Base-by-base conservation (phyloP, 2,329 filamentous ascomycete genomes). In the Ophiostoma populinum region DNA sequence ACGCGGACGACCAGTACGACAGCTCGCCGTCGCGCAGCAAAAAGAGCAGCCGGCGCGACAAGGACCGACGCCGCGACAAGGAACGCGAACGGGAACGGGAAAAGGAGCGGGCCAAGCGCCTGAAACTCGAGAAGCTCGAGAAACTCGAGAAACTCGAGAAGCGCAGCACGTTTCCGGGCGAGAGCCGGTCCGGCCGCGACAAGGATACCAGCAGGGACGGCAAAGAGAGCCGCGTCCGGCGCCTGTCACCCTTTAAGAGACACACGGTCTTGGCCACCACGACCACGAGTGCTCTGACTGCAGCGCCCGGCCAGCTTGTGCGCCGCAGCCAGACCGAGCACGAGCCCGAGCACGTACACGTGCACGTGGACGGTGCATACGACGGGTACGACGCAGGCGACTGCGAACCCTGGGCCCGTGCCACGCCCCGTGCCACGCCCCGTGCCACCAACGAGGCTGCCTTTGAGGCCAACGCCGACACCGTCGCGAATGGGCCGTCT, bases 381-480 rank as follows among this genome's bases (percentile, higher is more conserved):
- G 20, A 31, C 11, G 9, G 16, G 15, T 34, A 21, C 9, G 31
- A 34, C 30, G 13, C 12, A 11, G 31, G 32, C 26, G 24, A 21
- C 29, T 20, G 29, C 22, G 39, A 24, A 21, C 32, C 24, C 16
- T 26, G 27, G 35, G 19, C 30, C 38, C n/a, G n/a, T n/a, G n/a
- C n/a, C n/a, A n/a, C n/a, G n/a, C n/a, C n/a, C n/a, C n/a, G n/a
- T n/a, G n/a, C n/a, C n/a, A n/a, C n/a, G n/a, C n/a, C n/a, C n/a
- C n/a, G n/a, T n/a, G 25, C 39, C 34, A 42, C 36, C 44, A 46
- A 47, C 47, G 37, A 33, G 8, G 18, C 11, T n/a, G 30, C 30
- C 20, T 32, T 15, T 10, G 30, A 32, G 19, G 30, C 30, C 37
- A 29, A n/a, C n/a, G n/a, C n/a, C n/a, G n/a, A n/a, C n/a, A n/a